Percentiles rank a stretch among this genome's conserved stretches.
Evolutionary conservation across 2,329 filamentous ascomycete species (phyloP).

Genomic region (Penicillium sp.): DNA sequence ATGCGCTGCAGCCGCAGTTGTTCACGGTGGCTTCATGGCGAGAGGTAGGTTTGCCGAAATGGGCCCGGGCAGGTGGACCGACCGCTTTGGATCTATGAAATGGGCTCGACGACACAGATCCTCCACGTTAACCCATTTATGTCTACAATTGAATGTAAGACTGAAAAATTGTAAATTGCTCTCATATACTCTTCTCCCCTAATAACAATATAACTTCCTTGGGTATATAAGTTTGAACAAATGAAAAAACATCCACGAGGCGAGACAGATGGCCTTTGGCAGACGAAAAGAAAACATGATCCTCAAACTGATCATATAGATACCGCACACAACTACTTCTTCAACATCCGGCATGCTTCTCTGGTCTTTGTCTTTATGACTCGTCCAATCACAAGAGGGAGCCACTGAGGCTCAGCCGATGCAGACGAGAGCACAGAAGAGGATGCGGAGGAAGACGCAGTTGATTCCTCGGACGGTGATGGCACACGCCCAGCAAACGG

Average conservation of each 20-base stretch:
- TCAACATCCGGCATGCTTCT: neutral
- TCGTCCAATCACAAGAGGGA: neutral
- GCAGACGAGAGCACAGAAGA: neutral
- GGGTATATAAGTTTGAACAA: neutral
- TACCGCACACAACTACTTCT: neutral
- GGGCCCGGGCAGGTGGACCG: slow-evolving; percentile 18
- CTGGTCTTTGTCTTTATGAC: neutral
- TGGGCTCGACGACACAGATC: neutral
- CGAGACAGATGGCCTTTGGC: neutral
- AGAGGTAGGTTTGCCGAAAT: slow-evolving; percentile 18
- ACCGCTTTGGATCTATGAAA: slow-evolving; percentile 19
- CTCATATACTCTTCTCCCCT: too few species aligned
- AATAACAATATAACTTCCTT: too few species aligned
- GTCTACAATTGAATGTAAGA: neutral
- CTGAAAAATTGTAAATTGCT: too few species aligned
- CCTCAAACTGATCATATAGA: neutral
- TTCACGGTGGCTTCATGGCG: slow-evolving; percentile 22
- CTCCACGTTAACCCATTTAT: neutral
- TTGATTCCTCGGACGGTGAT: neutral
- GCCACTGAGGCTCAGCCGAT: neutral
- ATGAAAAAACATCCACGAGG: neutral
- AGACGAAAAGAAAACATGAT: neutral
- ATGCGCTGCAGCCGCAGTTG: slow-evolving; percentile 18
- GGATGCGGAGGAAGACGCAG: neutral
- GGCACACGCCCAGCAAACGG: neutral